These are phyloP conservation scores for Caryopteris hybrid DNA, from an alignment of 305 asterid species.

Conservation along the genomic window DNA sequence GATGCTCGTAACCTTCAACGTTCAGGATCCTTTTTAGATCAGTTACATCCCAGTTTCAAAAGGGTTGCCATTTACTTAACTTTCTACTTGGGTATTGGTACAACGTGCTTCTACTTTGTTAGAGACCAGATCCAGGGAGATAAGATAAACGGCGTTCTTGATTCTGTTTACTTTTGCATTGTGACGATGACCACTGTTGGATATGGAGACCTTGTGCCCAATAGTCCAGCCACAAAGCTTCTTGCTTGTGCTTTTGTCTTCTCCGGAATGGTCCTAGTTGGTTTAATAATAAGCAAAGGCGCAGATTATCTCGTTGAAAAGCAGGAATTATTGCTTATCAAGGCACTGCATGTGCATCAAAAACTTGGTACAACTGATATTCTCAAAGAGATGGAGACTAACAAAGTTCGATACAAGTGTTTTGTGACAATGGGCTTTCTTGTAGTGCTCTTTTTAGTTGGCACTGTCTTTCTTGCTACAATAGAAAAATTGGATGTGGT, in stretches of 20 bases:
- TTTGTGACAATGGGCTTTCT: slow-evolving; percentile 29
- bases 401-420: slow-evolving; percentile 60
- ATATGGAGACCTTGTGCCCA: slow-evolving; percentile 93
- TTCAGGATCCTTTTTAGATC: slow-evolving; percentile 36
- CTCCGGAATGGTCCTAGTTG: slow-evolving; percentile 80
- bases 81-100: slow-evolving; percentile 52
- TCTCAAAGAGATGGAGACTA: slow-evolving; percentile 51
- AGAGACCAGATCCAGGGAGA: slow-evolving; percentile 55
- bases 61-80: slow-evolving; percentile 41
- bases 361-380: slow-evolving; percentile 38
- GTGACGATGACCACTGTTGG: slow-evolving; percentile 98
- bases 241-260: slow-evolving; percentile 84
- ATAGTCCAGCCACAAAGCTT: slow-evolving; percentile 52
- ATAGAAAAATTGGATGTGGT: slow-evolving; percentile 55
- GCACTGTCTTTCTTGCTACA: slow-evolving; percentile 45
- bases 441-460: slow-evolving; percentile 39
- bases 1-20: slow-evolving; percentile 17
- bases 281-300: slow-evolving; percentile 61
- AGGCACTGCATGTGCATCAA: slow-evolving; percentile 49
- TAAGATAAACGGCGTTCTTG: slow-evolving; percentile 59
- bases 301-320: slow-evolving; percentile 83
- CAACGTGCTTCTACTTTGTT: slow-evolving; percentile 62
- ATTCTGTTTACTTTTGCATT: slow-evolving; percentile 83
- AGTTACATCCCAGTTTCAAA: slow-evolving; percentile 48
- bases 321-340: slow-evolving; percentile 61